Evolutionary conservation across 129 eudicot genomes (phyloP).

Genomic region (Saussurea involucrata): DNA sequence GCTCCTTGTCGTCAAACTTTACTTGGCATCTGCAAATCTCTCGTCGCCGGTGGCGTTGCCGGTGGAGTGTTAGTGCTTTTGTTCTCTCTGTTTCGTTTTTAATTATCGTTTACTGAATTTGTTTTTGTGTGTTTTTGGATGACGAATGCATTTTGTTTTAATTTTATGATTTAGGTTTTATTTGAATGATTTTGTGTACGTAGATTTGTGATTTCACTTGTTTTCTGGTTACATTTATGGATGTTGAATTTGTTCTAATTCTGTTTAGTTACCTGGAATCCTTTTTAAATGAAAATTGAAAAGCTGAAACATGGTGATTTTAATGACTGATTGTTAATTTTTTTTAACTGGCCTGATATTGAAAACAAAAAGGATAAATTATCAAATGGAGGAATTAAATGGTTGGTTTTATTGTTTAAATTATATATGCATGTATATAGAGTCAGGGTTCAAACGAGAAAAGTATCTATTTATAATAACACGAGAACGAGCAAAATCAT

Average conservation of each 20-base stretch:
- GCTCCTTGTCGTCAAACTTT: slow-evolving; percentile 57
- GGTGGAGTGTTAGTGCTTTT: slow-evolving; percentile 77
- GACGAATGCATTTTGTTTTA: neutral
- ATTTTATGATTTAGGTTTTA: neutral
- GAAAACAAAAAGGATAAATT: neutral
- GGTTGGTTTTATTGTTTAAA: neutral
- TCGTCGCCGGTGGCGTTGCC: slow-evolving; percentile 93
- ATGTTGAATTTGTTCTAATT: neutral
- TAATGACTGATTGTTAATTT: neutral
- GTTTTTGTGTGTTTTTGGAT: neutral
- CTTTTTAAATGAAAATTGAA: neutral
- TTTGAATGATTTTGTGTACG: neutral
- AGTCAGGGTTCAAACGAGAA: no score
- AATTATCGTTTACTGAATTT: neutral
- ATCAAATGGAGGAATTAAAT: slow-evolving; percentile 2
- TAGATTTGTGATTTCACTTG: neutral
- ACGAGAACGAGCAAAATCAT: no score
- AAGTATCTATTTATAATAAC: no score
- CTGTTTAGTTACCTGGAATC: neutral
- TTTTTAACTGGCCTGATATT: neutral
- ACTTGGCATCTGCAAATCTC: slow-evolving; percentile 81
- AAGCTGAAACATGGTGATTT: neutral
- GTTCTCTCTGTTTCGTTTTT: neutral
- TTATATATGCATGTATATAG: neutral
- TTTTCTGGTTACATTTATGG: neutral